Percentiles rank a stretch among this genome's conserved stretches.
phyloP scores from a whole-genome alignment of 805 yeast species.

The Yarrowia deformans region DNA sequence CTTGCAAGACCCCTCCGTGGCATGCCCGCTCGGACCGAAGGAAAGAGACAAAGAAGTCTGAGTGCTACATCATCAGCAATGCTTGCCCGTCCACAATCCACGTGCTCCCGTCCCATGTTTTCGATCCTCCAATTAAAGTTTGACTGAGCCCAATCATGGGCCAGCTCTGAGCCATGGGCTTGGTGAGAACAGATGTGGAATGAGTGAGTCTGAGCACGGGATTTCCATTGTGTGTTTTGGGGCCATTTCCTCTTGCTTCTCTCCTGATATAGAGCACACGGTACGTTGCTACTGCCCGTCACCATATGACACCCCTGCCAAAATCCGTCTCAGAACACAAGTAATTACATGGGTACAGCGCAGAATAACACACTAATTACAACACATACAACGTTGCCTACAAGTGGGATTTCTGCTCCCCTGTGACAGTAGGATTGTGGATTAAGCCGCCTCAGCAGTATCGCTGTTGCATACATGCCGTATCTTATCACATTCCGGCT shows the following conservation, averaged over 20 bases:
- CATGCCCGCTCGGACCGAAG: background rate
- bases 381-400: background rate
- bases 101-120: conserved; percentile 25
- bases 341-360: background rate
- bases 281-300: background rate
- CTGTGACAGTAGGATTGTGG: background rate
- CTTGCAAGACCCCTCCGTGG: no score
- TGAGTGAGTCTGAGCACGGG: background rate
- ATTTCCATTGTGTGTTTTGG: background rate
- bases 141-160: conserved; percentile 24
- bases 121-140: conserved; percentile 10
- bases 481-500: conserved; percentile 18
- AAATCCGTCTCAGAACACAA: background rate
- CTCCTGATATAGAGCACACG: background rate
- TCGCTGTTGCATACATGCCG: conserved; percentile 14
- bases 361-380: background rate
- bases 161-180: conserved; percentile 31
- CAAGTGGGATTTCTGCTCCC: background rate
- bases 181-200: conserved; percentile 15
- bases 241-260: background rate
- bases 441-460: conserved; percentile 5
- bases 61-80: background rate
- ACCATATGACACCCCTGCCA: background rate
- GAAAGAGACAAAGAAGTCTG: conserved; percentile 3
- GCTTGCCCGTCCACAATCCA: conserved; percentile 1